Evolutionary conservation across 495 filamentous ascomycete genomes (phyloP).

Genomic region (Daldinia grandis): DNA sequence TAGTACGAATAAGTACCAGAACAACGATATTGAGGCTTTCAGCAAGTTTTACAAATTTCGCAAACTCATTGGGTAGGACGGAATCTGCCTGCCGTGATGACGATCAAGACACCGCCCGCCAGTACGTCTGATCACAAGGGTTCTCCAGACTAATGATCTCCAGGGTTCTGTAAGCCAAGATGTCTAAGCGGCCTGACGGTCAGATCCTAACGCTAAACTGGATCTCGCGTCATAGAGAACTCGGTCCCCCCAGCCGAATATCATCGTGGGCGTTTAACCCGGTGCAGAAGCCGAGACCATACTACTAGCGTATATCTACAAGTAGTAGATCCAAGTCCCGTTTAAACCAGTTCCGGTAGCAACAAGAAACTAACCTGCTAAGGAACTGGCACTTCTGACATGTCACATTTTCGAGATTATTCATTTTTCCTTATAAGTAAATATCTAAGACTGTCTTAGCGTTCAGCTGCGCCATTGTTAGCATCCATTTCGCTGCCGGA

Average conservation of each 20-base stretch:
- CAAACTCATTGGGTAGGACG: constrained; percentile 15
- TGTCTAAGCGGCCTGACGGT: background rate
- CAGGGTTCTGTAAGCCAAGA: constrained; percentile 33
- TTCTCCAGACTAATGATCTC: constrained; percentile 38
- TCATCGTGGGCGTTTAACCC: background rate
- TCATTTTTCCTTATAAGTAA: constrained; percentile 2
- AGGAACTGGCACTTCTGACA: constrained; percentile 16
- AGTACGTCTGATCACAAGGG: background rate
- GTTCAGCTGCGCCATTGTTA: constrained; percentile 9
- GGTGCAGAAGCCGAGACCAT: constrained; percentile 4
- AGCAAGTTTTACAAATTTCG: background rate
- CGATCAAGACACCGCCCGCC: constrained; percentile 23
- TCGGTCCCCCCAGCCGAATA: background rate
- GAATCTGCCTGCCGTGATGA: constrained; percentile 3
- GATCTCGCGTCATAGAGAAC: background rate
- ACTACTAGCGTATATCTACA: background rate
- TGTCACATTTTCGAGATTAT: constrained; percentile 13
- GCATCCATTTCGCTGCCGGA: background rate
- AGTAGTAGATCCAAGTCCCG: background rate
- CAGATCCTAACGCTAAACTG: background rate
- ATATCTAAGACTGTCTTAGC: constrained; percentile 29
- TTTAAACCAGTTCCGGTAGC: constrained; percentile 13
- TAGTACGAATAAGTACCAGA: background rate
- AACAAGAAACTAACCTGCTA: constrained; percentile 19
- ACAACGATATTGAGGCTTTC: constrained; percentile 16